phyloP scores from a whole-genome alignment of 75 land plant species.

The Selaginella moellendorffii region DNA sequence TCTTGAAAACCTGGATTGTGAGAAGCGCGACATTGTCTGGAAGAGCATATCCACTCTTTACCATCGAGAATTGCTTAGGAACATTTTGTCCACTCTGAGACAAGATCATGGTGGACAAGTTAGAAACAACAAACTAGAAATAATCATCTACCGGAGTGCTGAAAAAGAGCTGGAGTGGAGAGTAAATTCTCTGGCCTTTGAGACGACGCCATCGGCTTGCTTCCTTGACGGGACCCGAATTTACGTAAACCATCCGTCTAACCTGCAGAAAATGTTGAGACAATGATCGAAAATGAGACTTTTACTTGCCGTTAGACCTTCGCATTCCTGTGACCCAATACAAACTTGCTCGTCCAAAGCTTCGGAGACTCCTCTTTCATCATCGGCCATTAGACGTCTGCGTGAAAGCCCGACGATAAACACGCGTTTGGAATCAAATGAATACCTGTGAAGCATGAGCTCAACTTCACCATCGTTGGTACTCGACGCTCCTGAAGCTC shows the following conservation, averaged over 20 bases:
- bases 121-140: too few species aligned
- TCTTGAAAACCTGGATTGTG: conserved; percentile 39
- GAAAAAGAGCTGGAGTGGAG: conserved; percentile 32
- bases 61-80: conserved; percentile 20
- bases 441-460: conserved; percentile 82
- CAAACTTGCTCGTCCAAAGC: conserved; percentile 71
- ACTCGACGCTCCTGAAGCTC: conserved; percentile 75
- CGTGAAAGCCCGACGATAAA: not conserved
- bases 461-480: conserved; percentile 72
- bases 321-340: conserved; percentile 22
- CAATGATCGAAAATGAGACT: not conserved
- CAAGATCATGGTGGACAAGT: too few species aligned
- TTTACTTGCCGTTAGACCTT: conserved; percentile 45
- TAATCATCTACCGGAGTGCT: conserved; percentile 9
- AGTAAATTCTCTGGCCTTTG: conserved; percentile 23
- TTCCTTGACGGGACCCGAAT: conserved; percentile 11
- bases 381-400: conserved; percentile 79
- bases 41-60: conserved; percentile 27
- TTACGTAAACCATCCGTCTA: conserved; percentile 21
- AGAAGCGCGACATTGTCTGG: conserved; percentile 37
- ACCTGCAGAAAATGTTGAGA: conserved; percentile 14
- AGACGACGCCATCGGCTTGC: conserved; percentile 32
- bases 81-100: conserved; percentile 8
- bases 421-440: not conserved
- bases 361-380: conserved; percentile 62